Percentiles rank a stretch among this genome's conserved stretches.
phyloP scores from a whole-genome alignment of 192 early-diverging fungal genomes.

The Coemansia sp. region DNA sequence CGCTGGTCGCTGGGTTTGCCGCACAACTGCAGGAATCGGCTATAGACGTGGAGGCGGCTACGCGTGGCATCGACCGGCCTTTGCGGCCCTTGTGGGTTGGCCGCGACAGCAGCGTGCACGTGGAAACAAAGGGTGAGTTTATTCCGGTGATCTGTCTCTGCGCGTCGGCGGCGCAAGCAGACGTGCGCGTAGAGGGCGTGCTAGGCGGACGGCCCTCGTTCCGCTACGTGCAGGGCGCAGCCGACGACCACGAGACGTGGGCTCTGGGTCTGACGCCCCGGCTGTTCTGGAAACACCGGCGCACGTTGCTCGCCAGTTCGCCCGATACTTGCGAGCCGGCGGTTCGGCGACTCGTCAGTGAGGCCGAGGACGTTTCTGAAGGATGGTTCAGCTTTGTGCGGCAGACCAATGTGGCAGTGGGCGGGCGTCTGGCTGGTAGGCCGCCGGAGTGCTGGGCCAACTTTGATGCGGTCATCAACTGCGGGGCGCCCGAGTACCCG shows the following conservation, averaged over 20 bases:
- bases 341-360: neutral
- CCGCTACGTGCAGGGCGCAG: constrained; percentile 85
- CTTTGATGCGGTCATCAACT: constrained; percentile 85
- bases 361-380: neutral
- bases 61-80: constrained; percentile 56
- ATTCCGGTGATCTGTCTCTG: constrained; percentile 76
- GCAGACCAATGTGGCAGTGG: constrained; percentile 63
- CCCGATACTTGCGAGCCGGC: constrained; percentile 40
- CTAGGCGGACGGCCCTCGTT: constrained; percentile 50
- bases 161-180: constrained; percentile 61
- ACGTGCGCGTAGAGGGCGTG: constrained; percentile 41
- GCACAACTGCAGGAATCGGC: constrained; percentile 54
- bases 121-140: constrained; percentile 50
- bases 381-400: constrained; percentile 48
- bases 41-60: constrained; percentile 34
- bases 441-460: constrained; percentile 58
- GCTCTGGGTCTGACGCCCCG: constrained; percentile 61
- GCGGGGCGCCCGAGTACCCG: constrained; percentile 59
- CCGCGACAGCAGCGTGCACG: constrained; percentile 49
- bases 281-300: constrained; percentile 64
- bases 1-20: constrained; percentile 58
- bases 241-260: constrained; percentile 90
- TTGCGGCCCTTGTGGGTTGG: constrained; percentile 84
- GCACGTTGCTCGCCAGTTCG: constrained; percentile 21
- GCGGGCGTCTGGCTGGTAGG: constrained; percentile 48